Evolutionary conservation across 176 grass and related monocot genomes (phyloP).

Genomic region (Otatea glauca): DNA sequence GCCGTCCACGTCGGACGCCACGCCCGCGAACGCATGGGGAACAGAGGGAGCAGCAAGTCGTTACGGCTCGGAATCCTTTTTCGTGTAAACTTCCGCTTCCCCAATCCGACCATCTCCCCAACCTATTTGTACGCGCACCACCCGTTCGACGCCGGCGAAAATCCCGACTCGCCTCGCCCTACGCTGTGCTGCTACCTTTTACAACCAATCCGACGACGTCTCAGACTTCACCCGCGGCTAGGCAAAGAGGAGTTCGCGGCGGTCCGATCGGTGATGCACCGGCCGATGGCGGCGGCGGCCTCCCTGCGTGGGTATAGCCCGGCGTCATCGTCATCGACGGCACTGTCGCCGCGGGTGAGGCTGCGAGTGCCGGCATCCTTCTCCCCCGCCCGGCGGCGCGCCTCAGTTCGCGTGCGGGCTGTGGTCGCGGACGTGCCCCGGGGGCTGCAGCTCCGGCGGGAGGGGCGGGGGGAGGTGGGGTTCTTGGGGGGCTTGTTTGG

Average conservation of each 20-base stretch:
- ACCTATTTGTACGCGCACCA: constrained; percentile 60
- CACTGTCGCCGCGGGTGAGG: constrained; percentile 5
- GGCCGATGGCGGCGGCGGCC: constrained; percentile 40
- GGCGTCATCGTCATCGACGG: constrained; percentile 35
- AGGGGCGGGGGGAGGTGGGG: background rate
- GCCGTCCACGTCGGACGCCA: constrained; percentile 35
- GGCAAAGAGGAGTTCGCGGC: background rate
- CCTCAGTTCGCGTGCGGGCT: constrained; percentile 14
- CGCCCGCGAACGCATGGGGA: background rate
- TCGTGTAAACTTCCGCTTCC: constrained; percentile 34
- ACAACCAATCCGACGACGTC: background rate
- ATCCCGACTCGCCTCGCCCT: constrained; percentile 19
- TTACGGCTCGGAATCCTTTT: constrained; percentile 45
- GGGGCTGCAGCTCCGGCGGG: constrained; percentile 30
- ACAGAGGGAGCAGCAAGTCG: background rate
- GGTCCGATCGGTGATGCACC: constrained; percentile 14
- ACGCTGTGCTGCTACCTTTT: background rate
- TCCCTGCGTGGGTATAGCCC: constrained; percentile 42
- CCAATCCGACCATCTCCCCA: background rate
- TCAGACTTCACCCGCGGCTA: background rate
- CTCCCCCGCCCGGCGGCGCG: background rate
- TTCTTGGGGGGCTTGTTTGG: background rate
- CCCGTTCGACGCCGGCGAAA: constrained; percentile 44
- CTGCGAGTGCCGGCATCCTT: background rate
- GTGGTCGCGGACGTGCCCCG: constrained; percentile 34